Conservation (phyloP, 2,329 filamentous ascomycete species). For the Lachnellula suecica region DNA sequence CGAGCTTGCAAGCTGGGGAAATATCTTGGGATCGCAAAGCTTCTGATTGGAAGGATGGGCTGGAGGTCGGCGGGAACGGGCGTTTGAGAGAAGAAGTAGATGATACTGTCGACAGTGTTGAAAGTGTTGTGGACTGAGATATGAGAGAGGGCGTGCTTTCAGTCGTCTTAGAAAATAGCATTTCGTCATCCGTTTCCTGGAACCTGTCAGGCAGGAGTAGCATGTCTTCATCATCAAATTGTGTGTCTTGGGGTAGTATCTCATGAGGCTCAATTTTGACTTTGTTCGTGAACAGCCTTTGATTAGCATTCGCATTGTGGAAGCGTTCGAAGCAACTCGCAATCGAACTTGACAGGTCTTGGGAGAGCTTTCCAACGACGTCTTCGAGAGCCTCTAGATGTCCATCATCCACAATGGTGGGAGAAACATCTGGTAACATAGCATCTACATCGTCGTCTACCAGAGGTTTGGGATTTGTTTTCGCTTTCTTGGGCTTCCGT, state of each 20-base stretch:
- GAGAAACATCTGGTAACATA: not conserved
- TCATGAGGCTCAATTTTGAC: too few relatives aligned
- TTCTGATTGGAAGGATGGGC: not conserved
- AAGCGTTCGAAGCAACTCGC: slow-evolving; percentile 1
- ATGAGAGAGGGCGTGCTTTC: not conserved
- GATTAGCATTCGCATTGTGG: not conserved
- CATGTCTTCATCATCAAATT: not conserved
- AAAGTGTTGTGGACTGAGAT: slow-evolving; percentile 2
- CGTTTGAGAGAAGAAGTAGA: not conserved
- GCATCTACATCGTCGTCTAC: not conserved
- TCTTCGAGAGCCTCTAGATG: not conserved
- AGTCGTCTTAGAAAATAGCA: slow-evolving; percentile 12
- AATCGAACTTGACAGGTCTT: not conserved
- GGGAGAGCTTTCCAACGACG: slow-evolving; percentile 2
- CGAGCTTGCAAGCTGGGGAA: slow-evolving; percentile 6
- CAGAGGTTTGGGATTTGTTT: not conserved
- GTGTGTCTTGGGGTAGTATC: not conserved
- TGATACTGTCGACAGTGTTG: slow-evolving; percentile 1
- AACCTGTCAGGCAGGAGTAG: not conserved
- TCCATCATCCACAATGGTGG: not conserved
- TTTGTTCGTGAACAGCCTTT: not conserved
- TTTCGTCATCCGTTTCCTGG: slow-evolving; percentile 8
- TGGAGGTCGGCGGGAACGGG: not conserved
- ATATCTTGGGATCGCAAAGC: not conserved
- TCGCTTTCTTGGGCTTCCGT: not conserved